Evolutionary conservation across 371 early-diverging fungal species (phyloP).

Genomic region (Lichtheimia hyalospora): DNA sequence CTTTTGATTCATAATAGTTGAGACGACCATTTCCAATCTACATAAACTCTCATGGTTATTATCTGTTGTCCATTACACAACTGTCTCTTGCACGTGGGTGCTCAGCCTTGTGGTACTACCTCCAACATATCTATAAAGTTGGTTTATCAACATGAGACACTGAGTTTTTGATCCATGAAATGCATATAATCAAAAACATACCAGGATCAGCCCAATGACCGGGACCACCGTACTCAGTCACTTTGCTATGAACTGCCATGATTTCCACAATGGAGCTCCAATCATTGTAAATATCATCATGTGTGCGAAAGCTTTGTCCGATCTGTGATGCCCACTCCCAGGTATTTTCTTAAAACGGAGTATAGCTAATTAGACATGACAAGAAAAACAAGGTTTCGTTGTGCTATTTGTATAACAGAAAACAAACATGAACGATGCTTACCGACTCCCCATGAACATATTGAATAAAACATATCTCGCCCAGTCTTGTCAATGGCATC

Average conservation of each 20-base stretch:
- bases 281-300: conserved; percentile 32
- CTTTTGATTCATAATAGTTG: conserved; percentile 30
- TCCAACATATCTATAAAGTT: conserved; percentile 17
- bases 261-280: conserved; percentile 28
- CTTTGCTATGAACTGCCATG: conserved; percentile 14
- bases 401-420: no score
- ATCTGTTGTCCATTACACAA: no score
- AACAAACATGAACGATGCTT: not conserved
- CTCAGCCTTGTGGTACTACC: conserved; percentile 9
- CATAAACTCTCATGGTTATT: no score
- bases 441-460: conserved; percentile 48
- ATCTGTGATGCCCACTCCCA: conserved; percentile 43
- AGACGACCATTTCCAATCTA: conserved; percentile 45
- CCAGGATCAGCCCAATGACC: conserved; percentile 26
- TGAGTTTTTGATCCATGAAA: no score
- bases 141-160: no score
- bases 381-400: not conserved
- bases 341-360: conserved; percentile 9
- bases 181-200: not conserved
- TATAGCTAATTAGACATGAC: no score
- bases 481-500: conserved; percentile 44
- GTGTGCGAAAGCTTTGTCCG: conserved; percentile 40
- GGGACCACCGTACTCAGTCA: conserved; percentile 11
- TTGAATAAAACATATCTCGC: conserved; percentile 38
- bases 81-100: no score